Conservation (phyloP, 2,329 filamentous ascomycete genomes). For the Penicillium rolfsii region DNA sequence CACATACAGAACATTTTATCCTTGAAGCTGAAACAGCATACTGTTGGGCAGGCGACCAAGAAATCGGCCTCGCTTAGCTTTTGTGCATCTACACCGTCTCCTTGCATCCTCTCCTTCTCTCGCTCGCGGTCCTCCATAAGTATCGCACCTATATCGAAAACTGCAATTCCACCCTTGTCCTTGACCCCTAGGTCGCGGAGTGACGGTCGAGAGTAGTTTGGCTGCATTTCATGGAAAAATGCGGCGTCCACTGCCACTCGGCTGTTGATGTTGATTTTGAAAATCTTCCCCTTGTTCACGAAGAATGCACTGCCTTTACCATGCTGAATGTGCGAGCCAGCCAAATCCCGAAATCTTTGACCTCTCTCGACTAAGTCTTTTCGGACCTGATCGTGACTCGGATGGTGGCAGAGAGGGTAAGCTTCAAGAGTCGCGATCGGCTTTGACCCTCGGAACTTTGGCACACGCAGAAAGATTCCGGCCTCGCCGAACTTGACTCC, state of each 20-base stretch:
- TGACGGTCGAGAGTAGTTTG: conserved; percentile 1
- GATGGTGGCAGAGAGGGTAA: conserved; percentile 38
- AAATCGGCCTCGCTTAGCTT: not conserved
- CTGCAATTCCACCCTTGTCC: not conserved
- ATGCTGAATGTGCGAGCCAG: conserved; percentile 31
- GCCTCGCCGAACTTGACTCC: conserved; percentile 30
- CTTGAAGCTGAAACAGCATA: not conserved
- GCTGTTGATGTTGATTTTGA: not conserved
- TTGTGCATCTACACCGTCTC: not conserved
- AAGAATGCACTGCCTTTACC: conserved; percentile 36
- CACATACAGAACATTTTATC: conserved; percentile 1
- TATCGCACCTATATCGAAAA: not conserved
- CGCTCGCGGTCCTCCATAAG: not conserved
- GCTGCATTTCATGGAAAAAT: conserved; percentile 1
- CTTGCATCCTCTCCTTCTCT: not conserved
- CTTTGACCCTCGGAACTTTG: conserved; percentile 34
- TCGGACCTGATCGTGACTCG: conserved; percentile 23
- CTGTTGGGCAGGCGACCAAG: not conserved
- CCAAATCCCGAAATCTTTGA: conserved; percentile 35
- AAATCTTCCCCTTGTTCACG: not conserved
- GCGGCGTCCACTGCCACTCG: not conserved
- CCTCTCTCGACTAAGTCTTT: conserved; percentile 32
- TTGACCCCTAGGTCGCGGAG: not conserved
- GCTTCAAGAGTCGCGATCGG: conserved; percentile 35
- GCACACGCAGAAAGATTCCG: conserved; percentile 29